A percentile compares a stretch with the other conserved stretches of the same genome.
phyloP scores from a whole-genome alignment of 2,329 filamentous ascomycete species.

The Neofusicoccum sp. region DNA sequence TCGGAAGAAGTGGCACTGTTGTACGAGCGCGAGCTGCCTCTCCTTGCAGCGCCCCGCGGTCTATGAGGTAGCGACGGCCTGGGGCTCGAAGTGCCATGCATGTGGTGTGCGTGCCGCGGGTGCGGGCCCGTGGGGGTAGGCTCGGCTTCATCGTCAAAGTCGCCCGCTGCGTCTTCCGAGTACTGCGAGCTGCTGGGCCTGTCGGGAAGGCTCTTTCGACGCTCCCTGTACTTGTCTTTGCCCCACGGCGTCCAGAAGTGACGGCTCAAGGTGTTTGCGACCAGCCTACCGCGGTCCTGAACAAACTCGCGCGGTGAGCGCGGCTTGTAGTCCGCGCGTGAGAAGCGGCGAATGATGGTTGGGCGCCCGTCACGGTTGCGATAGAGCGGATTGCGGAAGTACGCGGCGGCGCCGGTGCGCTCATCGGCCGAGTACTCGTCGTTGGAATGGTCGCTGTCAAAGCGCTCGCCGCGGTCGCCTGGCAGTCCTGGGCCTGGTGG shows the following conservation, averaged over 20 bases:
- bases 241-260: slow-evolving; percentile 39
- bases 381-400: slow-evolving; percentile 55
- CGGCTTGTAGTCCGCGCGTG: slow-evolving; percentile 29
- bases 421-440: slow-evolving; percentile 46
- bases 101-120: background rate
- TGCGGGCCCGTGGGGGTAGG: slow-evolving; percentile 33
- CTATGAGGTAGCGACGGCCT: slow-evolving; percentile 9
- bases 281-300: slow-evolving; percentile 33
- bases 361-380: slow-evolving; percentile 49
- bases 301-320: slow-evolving; percentile 29
- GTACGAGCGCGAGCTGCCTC: slow-evolving; percentile 6
- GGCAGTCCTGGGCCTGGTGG: slow-evolving; percentile 29
- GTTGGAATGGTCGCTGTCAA: slow-evolving; percentile 36
- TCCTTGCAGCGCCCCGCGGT: background rate
- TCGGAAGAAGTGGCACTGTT: slow-evolving; percentile 13
- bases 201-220: slow-evolving; percentile 30
- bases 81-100: slow-evolving; percentile 3
- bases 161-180: slow-evolving; percentile 26
- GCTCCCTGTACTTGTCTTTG: slow-evolving; percentile 24
- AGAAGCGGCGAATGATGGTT: slow-evolving; percentile 45
- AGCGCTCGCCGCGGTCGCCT: slow-evolving; percentile 26
- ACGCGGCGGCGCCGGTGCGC: slow-evolving; percentile 46
- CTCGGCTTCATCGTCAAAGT: slow-evolving; percentile 16
- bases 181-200: slow-evolving; percentile 26
- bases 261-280: slow-evolving; percentile 33